A percentile compares a stretch with the other conserved stretches of the same genome.
Evolutionary conservation across 805 yeast genomes (phyloP).

Genomic region (Candida morakotiae): DNA sequence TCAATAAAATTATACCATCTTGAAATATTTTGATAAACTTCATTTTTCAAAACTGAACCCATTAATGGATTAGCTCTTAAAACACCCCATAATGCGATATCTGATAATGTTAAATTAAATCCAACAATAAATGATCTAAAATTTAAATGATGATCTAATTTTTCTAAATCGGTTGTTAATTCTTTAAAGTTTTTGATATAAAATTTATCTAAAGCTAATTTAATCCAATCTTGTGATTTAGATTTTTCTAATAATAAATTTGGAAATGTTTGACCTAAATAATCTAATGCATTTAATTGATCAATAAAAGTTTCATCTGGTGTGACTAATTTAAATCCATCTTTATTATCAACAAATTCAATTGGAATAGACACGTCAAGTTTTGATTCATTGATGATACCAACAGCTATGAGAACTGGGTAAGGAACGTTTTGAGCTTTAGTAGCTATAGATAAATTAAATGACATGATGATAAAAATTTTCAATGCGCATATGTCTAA

Average conservation of each 20-base stretch:
- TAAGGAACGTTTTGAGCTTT: slow-evolving; percentile 85
- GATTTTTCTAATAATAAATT: slow-evolving; percentile 31
- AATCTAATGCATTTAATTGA: slow-evolving; percentile 43
- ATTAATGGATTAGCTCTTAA: slow-evolving; percentile 89
- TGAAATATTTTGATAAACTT: slow-evolving; percentile 77
- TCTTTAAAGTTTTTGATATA: slow-evolving; percentile 85
- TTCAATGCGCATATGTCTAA: slow-evolving; percentile 14
- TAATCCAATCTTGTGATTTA: slow-evolving; percentile 58
- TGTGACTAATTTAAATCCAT: slow-evolving; percentile 39
- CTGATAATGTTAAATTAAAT: slow-evolving; percentile 66
- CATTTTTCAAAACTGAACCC: slow-evolving; percentile 85
- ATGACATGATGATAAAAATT: slow-evolving; percentile 29
- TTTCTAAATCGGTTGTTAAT: slow-evolving; percentile 71
- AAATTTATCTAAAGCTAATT: slow-evolving; percentile 63
- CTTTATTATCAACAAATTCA: slow-evolving; percentile 68
- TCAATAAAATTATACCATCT: slow-evolving; percentile 90
- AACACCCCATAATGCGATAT: slow-evolving; percentile 89
- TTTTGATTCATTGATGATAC: slow-evolving; percentile 52
- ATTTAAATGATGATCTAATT: slow-evolving; percentile 78
- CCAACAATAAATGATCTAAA: slow-evolving; percentile 78
- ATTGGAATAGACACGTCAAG: slow-evolving; percentile 47
- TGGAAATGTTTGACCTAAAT: slow-evolving; percentile 53
- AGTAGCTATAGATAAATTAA: slow-evolving; percentile 66
- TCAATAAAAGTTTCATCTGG: slow-evolving; percentile 37
- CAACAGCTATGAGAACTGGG: slow-evolving; percentile 72